Evolutionary conservation across 257 asterid species (phyloP).

Genomic region (Datura wrightii): DNA sequence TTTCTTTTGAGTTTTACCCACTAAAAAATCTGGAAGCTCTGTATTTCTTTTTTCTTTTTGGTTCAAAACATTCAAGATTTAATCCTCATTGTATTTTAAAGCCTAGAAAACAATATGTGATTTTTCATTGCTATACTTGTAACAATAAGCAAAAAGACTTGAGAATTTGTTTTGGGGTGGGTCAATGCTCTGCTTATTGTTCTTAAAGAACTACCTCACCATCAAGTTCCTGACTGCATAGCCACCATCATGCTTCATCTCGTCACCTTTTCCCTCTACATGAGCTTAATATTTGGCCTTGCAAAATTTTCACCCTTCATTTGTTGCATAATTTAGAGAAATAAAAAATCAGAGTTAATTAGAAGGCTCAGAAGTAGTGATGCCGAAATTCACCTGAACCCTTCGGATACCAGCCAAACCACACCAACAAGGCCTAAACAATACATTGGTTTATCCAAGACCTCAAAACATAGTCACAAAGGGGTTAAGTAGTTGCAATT

Average conservation of each 20-base stretch:
- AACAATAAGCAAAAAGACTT: neutral
- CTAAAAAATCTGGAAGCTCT: neutral
- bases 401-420: neutral
- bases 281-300: neutral
- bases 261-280: neutral
- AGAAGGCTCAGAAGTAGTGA: neutral
- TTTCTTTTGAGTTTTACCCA: neutral
- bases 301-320: neutral
- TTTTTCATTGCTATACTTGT: neutral
- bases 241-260: neutral
- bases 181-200: neutral
- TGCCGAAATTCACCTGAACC: neutral
- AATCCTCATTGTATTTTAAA: neutral
- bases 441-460: neutral
- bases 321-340: neutral
- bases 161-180: neutral
- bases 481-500: neutral
- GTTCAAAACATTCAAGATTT: neutral
- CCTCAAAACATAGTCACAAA: neutral
- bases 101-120: neutral
- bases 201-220: neutral
- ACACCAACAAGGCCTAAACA: neutral
- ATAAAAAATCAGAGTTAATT: neutral
- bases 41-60: neutral
- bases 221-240: neutral